These are phyloP conservation scores for Kentomonas sorsogonicus DNA, from an alignment of 208 protist species.

Conservation along the genomic window DNA sequence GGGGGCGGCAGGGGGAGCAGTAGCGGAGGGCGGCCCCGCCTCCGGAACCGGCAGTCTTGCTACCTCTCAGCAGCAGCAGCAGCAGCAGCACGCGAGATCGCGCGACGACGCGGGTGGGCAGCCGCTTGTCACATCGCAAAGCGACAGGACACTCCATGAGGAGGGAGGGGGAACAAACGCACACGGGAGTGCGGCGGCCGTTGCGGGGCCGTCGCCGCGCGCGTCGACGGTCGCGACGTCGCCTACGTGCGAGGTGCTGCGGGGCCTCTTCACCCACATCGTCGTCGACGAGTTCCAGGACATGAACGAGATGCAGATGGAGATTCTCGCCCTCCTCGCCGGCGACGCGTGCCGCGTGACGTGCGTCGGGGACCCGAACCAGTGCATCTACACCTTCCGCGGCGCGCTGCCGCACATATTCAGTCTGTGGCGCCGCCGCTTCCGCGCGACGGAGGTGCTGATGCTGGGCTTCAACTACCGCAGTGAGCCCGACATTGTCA, in stretches of 20 bases:
- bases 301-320: conserved; percentile 82
- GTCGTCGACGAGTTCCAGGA: conserved; percentile 90
- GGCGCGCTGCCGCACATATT: conserved; percentile 70
- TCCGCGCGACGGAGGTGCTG: conserved; percentile 45
- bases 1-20: not conserved
- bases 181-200: not conserved
- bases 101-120: not conserved
- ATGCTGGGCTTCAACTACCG: conserved; percentile 78
- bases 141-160: not conserved
- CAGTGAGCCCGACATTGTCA: conserved; percentile 66
- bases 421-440: conserved; percentile 60
- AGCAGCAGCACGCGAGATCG: conserved; percentile 2
- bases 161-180: not conserved
- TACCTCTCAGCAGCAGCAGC: conserved; percentile 1
- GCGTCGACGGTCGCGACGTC: not conserved
- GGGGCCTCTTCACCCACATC: conserved; percentile 66
- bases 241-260: conserved; percentile 37
- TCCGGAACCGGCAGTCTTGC: not conserved
- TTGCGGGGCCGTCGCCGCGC: too few relatives aligned
- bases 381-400: conserved; percentile 89
- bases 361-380: conserved; percentile 84
- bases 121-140: not conserved
- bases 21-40: conserved; percentile 5
- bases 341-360: conserved; percentile 75
- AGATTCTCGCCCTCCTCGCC: conserved; percentile 73